Evolutionary conservation across 345 rosid species (phyloP), one percentile per base, ranked within the genome.

Genomic region (Mangifera indica): DNA sequence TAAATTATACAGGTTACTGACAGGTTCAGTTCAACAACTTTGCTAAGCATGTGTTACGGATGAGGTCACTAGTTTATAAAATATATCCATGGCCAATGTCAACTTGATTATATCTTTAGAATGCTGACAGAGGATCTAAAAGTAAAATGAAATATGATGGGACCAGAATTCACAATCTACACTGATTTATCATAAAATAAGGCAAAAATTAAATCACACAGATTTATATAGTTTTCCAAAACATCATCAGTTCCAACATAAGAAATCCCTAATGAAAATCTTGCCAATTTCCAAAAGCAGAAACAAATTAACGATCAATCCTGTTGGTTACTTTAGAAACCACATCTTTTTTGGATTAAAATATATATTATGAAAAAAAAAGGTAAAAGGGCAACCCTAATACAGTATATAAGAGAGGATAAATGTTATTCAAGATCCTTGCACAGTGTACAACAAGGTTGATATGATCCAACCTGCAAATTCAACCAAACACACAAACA

Each of bases 1-100:
- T 61, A 45, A 57, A 9, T 53, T 17, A 45, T 18, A 56, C 44
- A 74, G 37, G 46, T 60, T 74, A 29, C 21, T 37, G 56, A 49
- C 58, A 29, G 37, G 21, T 37, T 63, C 65, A 77, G 66, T 40
- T 68, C 32, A 56, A 37, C 25, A 66, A 37, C 55, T 59, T 59
- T 44, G 61, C 52, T 12, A 44, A 56, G 61, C 64, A 26, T 21
- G 6, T 13, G 8, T 21, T 34, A 9, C 52, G 44, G 12, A 4
- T 45, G 56, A 18, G 45, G 60, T 59, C 11, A 45, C 55, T 18
- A 6, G 1, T 48, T 62, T 12, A 10, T 26, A 58, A 11, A 29
- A 9, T 7, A 55, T 10, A 53, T 18, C 57, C 69, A 42, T 25
- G 20, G 56, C 51, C 60, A 40, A 54, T 22, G 20, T 37, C 14